Evolutionary conservation across 352 stramenopile species (phyloP), one percentile per base, ranked within the genome.

Genomic region (Globisporangium abappressorium): DNA sequence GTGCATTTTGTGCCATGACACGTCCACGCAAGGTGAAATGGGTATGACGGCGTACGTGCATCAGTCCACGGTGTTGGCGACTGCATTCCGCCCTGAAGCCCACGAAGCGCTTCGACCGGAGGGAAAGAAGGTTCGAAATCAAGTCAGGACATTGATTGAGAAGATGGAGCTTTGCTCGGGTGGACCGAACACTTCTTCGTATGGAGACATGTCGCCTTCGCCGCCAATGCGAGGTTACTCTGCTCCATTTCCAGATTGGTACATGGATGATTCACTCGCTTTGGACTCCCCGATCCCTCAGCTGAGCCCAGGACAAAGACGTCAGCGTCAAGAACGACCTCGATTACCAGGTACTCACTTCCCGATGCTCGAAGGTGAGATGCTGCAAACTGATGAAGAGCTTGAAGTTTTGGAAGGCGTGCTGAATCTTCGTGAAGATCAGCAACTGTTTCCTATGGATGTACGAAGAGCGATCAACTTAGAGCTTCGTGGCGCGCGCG

Each of bases 1-100:
- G 65, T 96, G 89, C 59, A 96, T 96, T 43, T 74, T 96, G 30
- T 96, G 89, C 53, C 89, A 96, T 67, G 89, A 96, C 59, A 89
- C 72, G 18, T 86, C 83, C n/a, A 80, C 68, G 28, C 83, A 90
- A 64, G 80, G 80, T n/a, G 85, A 95, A 64, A 93, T 96, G 85
- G 87, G 89, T 26, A 85, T 94, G 66, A 84, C 83, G 15, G 89
- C 87, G 6, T 93, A 94, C 57, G 84, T 95, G 11, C 89, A 96
- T 63, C 89, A 96, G 68, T 96, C 89, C 34, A 96, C 89, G 7
- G 89, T 96, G 14, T 66, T 96, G 36, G 86, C 85, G 11, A 80
- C 79, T 30, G 79, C 77, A 18, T 96, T 96, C 70, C 82, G 89
- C 47, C 89, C 89, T 6, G 76, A 91, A 4, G 69, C 87, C n/a